phyloP scores from a whole-genome alignment of 352 stramenopile species.

The Blastocystis sp. region DNA sequence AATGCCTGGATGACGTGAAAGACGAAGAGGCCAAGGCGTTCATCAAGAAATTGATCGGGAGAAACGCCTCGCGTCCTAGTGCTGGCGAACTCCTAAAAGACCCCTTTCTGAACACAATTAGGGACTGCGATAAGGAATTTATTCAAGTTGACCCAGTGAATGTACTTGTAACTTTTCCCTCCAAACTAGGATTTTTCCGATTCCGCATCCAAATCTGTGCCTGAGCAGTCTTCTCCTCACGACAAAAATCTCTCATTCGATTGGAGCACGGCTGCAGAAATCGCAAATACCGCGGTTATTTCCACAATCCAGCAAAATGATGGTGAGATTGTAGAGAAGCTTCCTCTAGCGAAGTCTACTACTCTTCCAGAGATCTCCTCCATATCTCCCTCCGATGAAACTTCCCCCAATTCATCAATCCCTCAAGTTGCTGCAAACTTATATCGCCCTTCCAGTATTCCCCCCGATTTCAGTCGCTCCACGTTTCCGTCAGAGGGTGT shows the following conservation, averaged over 20 bases:
- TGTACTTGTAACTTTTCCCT: background rate
- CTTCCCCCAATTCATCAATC: background rate
- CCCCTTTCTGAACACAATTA: conserved; percentile 19
- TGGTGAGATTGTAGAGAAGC: background rate
- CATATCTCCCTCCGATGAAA: background rate
- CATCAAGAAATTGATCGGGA: conserved; percentile 18
- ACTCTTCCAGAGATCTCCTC: background rate
- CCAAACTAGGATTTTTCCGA: too few species aligned
- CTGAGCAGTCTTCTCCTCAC: too few species aligned
- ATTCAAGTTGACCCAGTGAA: conserved; percentile 16
- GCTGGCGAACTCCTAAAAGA: conserved; percentile 25
- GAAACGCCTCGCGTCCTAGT: background rate
- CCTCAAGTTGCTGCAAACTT: background rate
- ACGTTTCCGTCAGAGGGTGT: background rate
- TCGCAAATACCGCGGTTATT: background rate
- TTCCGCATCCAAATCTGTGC: too few species aligned
- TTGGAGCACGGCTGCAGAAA: background rate
- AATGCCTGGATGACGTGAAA: conserved; percentile 46
- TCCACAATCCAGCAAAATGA: background rate
- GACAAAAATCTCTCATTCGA: background rate
- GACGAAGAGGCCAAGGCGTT: conserved; percentile 22
- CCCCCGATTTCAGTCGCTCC: background rate
- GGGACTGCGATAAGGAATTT: conserved; percentile 4
- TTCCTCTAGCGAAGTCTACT: background rate
- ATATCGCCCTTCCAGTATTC: background rate